Percentiles rank a stretch among this genome's conserved stretches.
These are phyloP conservation scores for Bacidia rubella DNA, from an alignment of 495 filamentous ascomycete species.

Conservation along the genomic window DNA sequence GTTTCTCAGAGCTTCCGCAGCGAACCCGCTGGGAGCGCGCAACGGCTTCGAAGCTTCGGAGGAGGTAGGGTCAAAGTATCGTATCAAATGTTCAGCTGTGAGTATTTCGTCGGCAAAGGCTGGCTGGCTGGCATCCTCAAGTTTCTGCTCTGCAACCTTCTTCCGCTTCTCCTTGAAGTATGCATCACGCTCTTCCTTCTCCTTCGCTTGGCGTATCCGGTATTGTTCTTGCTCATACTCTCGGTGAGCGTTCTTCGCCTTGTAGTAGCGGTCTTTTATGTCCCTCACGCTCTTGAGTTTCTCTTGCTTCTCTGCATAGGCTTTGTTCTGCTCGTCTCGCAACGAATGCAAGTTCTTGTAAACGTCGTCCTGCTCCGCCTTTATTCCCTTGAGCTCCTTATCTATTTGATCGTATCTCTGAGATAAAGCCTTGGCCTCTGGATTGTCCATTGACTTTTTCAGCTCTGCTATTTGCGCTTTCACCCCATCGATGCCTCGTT, in stretches of 20 bases:
- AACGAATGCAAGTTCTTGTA: slow-evolving; percentile 77
- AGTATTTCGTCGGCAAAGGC: slow-evolving; percentile 88
- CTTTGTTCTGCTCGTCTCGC: slow-evolving; percentile 73
- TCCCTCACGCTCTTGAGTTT: slow-evolving; percentile 68
- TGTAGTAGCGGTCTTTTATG: slow-evolving; percentile 76
- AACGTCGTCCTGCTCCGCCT: slow-evolving; percentile 75
- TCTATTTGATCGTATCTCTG: slow-evolving; percentile 71
- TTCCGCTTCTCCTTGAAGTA: slow-evolving; percentile 60
- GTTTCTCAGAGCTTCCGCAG: slow-evolving; percentile 64
- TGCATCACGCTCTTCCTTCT: slow-evolving; percentile 65
- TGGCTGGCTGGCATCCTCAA: slow-evolving; percentile 79
- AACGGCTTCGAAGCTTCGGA: slow-evolving; percentile 38
- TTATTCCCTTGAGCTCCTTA: slow-evolving; percentile 75
- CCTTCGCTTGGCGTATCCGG: slow-evolving; percentile 59
- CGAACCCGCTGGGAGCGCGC: slow-evolving; percentile 48
- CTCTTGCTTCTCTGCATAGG: slow-evolving; percentile 68
- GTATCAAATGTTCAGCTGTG: slow-evolving; percentile 69
- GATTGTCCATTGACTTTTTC: slow-evolving; percentile 75
- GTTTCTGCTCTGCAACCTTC: slow-evolving; percentile 68
- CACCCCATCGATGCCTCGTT: slow-evolving; percentile 72
- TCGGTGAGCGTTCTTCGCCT: slow-evolving; percentile 57
- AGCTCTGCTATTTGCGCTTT: slow-evolving; percentile 76
- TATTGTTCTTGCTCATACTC: slow-evolving; percentile 71
- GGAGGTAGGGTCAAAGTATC: slow-evolving; percentile 77
- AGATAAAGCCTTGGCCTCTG: slow-evolving; percentile 76